These are phyloP conservation scores for Aspergillus ostianus DNA, from an alignment of 495 filamentous ascomycete species.

Conservation along the genomic window DNA sequence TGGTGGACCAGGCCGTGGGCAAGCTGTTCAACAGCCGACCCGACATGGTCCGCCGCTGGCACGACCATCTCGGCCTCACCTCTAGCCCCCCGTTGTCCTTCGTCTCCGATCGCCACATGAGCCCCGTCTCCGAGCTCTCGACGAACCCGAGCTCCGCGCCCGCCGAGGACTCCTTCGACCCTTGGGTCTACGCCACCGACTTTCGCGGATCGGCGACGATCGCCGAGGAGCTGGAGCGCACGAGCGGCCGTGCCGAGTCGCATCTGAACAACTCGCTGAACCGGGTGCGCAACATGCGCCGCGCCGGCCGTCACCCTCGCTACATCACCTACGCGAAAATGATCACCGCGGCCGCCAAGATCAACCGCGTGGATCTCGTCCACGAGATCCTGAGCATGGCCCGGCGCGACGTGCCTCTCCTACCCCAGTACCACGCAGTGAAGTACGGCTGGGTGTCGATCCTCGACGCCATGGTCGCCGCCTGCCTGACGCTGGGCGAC, in stretches of 20 bases:
- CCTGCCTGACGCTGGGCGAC: conserved; percentile 81
- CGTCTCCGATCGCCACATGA: conserved; percentile 35
- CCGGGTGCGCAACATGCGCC: conserved; percentile 88
- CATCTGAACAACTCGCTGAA: conserved; percentile 77
- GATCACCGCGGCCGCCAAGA: conserved; percentile 83
- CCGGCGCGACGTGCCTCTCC: conserved; percentile 77
- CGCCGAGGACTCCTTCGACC: conserved; percentile 79
- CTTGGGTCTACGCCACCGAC: conserved; percentile 84
- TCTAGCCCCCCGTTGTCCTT: conserved; percentile 29
- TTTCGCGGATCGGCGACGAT: conserved; percentile 89
- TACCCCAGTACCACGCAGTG: conserved; percentile 77
- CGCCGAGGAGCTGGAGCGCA: conserved; percentile 78
- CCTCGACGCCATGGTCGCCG: conserved; percentile 92
- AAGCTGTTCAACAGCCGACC: conserved; percentile 51
- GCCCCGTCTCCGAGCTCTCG: conserved; percentile 40
- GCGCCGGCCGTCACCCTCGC: conserved; percentile 83
- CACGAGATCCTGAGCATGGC: conserved; percentile 87
- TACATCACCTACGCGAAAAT: conserved; percentile 96
- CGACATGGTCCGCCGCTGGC: conserved; percentile 60
- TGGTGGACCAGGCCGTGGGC: conserved; percentile 58
- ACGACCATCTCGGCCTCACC: conserved; percentile 47
- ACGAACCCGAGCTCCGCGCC: conserved; percentile 38
- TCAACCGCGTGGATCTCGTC: conserved; percentile 72
- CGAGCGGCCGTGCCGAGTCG: conserved; percentile 61
- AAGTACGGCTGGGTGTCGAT: conserved; percentile 94